Percentiles rank a stretch among this genome's conserved stretches.
Conservation (phyloP, 371 early-diverging fungal species). For the Nematocida ironsii region DNA sequence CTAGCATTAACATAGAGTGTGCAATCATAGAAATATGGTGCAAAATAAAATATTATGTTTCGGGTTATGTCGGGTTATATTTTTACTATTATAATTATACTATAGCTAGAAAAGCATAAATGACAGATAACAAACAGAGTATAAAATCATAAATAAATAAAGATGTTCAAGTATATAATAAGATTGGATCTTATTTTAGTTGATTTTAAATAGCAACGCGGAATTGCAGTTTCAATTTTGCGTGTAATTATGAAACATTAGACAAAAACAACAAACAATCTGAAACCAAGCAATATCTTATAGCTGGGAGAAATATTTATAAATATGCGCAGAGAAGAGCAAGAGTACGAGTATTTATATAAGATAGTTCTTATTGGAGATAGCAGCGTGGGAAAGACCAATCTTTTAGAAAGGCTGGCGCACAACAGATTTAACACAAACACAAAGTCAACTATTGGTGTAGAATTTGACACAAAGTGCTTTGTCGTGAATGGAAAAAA, state of each 20-base stretch:
- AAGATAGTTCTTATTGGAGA: slow-evolving; percentile 98
- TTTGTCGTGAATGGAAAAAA: slow-evolving; percentile 89
- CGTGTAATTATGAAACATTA: not conserved
- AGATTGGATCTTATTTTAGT: too few relatives aligned
- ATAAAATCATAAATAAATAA: too few relatives aligned
- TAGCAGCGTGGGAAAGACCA: slow-evolving; percentile 98
- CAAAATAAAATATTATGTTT: too few relatives aligned
- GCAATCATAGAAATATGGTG: too few relatives aligned
- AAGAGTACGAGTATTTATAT: slow-evolving; percentile 72
- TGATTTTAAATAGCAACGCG: too few relatives aligned
- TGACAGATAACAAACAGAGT: too few relatives aligned
- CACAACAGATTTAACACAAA: slow-evolving; percentile 91
- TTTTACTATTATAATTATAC: too few relatives aligned
- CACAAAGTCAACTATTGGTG: slow-evolving; percentile 97
- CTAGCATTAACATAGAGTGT: too few relatives aligned
- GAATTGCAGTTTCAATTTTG: too few relatives aligned
- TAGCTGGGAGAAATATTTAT: slow-evolving; percentile 6
- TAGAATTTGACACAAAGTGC: slow-evolving; percentile 91
- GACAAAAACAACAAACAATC: slow-evolving; percentile 2
- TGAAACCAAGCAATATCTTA: slow-evolving; percentile 2
- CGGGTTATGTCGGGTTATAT: too few relatives aligned
- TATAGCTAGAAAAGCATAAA: too few relatives aligned
- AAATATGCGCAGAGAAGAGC: slow-evolving; percentile 62
- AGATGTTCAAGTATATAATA: too few relatives aligned
- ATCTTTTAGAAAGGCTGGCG: slow-evolving; percentile 90